Evolutionary conservation across 2,329 filamentous ascomycete genomes (phyloP).

Genomic region (Colletotrichum coccodes): DNA sequence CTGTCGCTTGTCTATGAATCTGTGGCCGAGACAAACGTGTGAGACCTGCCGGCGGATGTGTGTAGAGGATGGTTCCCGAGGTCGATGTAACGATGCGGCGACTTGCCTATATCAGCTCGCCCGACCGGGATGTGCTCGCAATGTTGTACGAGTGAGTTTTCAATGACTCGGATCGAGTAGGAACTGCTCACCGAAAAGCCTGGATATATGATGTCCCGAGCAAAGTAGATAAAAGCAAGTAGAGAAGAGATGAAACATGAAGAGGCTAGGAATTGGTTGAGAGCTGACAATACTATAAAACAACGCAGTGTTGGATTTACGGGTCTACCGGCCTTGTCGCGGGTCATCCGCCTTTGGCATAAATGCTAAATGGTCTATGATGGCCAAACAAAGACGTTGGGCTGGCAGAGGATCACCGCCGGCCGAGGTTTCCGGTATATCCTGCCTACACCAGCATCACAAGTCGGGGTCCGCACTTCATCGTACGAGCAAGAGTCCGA

Average conservation of each 20-base stretch:
- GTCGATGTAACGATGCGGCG: not conserved
- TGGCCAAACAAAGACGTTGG: slow-evolving; percentile 15
- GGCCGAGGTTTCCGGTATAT: slow-evolving; percentile 10
- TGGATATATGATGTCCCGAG: not conserved
- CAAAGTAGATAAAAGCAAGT: not conserved
- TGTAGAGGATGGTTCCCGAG: too few relatives aligned
- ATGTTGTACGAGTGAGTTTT: not conserved
- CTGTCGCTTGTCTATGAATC: not conserved
- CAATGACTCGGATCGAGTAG: slow-evolving; percentile 16
- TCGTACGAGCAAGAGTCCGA: not conserved
- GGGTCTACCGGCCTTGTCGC: slow-evolving; percentile 12
- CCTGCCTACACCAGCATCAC: not conserved
- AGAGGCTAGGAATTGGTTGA: not conserved
- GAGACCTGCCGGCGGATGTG: not conserved
- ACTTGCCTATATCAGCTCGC: not conserved
- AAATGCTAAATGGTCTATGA: not conserved
- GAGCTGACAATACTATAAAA: not conserved
- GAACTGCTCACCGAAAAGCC: not conserved
- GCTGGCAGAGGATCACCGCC: not conserved
- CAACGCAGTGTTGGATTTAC: not conserved
- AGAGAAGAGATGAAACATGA: slow-evolving; percentile 1
- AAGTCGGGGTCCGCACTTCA: not conserved
- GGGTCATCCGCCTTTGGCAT: slow-evolving; percentile 6
- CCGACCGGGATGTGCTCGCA: not conserved
- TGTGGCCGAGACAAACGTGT: not conserved